Evolutionary conservation across 306 rosid genomes (phyloP).

Genomic region (Gillenia trifoliata): DNA sequence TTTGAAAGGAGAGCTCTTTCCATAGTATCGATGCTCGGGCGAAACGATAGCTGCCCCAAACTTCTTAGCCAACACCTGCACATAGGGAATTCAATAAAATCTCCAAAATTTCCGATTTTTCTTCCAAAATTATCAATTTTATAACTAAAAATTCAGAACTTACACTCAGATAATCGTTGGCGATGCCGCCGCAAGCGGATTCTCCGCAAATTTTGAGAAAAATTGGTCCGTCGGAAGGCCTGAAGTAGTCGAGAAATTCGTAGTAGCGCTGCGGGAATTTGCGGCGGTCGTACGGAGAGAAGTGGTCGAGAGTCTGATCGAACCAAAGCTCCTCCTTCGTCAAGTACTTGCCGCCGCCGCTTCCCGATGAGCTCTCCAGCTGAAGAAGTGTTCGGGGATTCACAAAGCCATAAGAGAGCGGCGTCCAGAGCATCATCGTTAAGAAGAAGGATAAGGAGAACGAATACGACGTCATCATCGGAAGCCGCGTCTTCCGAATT

Average conservation of each 20-base stretch:
- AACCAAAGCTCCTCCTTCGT: slow-evolving; percentile 60
- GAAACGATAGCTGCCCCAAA: slow-evolving; percentile 93
- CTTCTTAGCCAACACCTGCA: slow-evolving; percentile 84
- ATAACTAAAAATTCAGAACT: not conserved
- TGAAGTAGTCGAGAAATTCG: slow-evolving; percentile 74
- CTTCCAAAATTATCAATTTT: not conserved
- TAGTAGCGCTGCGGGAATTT: slow-evolving; percentile 80
- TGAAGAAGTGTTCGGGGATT: slow-evolving; percentile 41
- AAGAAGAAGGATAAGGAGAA: slow-evolving; percentile 18
- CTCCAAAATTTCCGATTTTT: not conserved
- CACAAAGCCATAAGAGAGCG: slow-evolving; percentile 24
- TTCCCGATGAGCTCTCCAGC: slow-evolving; percentile 28
- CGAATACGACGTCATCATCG: slow-evolving; percentile 11
- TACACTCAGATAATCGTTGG: slow-evolving; percentile 70
- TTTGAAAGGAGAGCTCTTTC: slow-evolving; percentile 80
- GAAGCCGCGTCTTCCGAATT: not conserved
- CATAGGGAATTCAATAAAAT: not conserved
- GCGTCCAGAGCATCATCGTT: slow-evolving; percentile 10
- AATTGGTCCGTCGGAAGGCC: slow-evolving; percentile 69
- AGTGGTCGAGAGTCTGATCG: slow-evolving; percentile 77
- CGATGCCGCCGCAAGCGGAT: slow-evolving; percentile 50
- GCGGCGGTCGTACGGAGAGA: slow-evolving; percentile 72
- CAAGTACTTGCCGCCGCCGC: slow-evolving; percentile 23
- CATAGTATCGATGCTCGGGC: slow-evolving; percentile 95
- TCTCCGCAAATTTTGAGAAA: slow-evolving; percentile 84